phyloP scores from a whole-genome alignment of 352 stramenopile species.

The Aphanomyces cochlioides region DNA sequence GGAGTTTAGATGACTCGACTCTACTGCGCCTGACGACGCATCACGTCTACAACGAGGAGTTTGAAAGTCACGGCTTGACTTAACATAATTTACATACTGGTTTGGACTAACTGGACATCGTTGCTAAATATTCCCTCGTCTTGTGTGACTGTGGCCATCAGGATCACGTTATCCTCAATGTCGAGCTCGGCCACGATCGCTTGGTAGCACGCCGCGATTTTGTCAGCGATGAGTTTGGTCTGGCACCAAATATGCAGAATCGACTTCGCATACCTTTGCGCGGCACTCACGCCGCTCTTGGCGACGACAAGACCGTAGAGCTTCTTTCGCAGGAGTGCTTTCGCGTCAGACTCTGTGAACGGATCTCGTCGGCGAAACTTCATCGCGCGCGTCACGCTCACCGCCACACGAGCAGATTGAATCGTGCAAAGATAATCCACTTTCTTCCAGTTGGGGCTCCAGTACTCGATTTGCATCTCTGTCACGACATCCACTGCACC shows the following conservation, averaged over 20 bases:
- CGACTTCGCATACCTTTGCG: constrained; percentile 23
- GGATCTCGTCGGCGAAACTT: constrained; percentile 10
- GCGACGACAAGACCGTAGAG: constrained; percentile 26
- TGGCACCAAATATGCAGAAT: constrained; percentile 31
- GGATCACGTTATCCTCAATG: constrained; percentile 19
- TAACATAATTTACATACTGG: constrained; percentile 13
- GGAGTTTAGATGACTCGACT: no score
- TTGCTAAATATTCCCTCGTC: constrained; percentile 12
- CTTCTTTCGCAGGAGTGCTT: constrained; percentile 24
- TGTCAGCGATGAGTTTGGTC: constrained; percentile 19
- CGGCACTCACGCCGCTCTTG: constrained; percentile 4
- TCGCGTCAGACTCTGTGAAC: constrained; percentile 16
- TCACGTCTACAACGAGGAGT: constrained; percentile 2
- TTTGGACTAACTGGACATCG: background rate
- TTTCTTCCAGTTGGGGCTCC: constrained; percentile 37
- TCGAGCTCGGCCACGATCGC: constrained; percentile 17
- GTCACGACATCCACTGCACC: constrained; percentile 32
- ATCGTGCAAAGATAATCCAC: constrained; percentile 32
- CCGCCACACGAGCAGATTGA: background rate
- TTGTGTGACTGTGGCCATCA: constrained; percentile 9
- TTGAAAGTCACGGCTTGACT: constrained; percentile 29
- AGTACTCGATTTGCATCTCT: constrained; percentile 36
- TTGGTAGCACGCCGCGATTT: background rate
- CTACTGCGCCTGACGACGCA: background rate
- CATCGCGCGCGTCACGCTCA: constrained; percentile 29